Conservation (phyloP, 2,329 filamentous ascomycete species). For the Thyridium curvatum region DNA sequence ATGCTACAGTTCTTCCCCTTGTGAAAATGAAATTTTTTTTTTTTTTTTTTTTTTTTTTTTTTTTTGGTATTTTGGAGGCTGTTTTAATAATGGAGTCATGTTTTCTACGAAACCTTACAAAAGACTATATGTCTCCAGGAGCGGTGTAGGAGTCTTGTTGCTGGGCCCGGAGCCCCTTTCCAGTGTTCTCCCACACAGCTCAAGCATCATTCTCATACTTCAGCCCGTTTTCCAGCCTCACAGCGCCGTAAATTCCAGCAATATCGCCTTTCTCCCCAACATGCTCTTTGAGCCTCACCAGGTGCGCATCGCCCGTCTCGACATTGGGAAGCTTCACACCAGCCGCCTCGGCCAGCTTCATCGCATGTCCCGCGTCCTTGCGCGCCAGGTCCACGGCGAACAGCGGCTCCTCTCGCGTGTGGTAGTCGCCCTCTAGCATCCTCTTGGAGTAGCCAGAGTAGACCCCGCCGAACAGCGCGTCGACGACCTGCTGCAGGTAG, state of each 20-base stretch:
- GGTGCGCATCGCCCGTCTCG: slow-evolving; percentile 61
- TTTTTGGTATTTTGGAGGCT: no score
- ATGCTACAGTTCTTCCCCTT: no score
- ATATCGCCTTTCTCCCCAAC: slow-evolving; percentile 68
- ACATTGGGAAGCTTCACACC: slow-evolving; percentile 60
- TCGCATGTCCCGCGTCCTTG: slow-evolving; percentile 75
- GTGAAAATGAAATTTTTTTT: no score
- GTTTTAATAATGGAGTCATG: no score
- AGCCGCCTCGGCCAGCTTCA: slow-evolving; percentile 54
- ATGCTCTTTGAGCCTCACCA: slow-evolving; percentile 63
- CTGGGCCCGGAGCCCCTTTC: background rate
- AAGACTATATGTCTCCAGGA: no score
- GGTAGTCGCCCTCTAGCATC: slow-evolving; percentile 72
- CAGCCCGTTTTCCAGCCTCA: slow-evolving; percentile 67
- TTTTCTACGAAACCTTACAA: no score
- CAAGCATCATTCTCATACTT: slow-evolving; percentile 59
- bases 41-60: no score
- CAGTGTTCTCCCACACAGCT: slow-evolving; percentile 5
- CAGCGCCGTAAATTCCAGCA: slow-evolving; percentile 75
- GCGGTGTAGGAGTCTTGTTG: no score
- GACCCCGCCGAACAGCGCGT: slow-evolving; percentile 67
- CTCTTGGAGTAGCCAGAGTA: slow-evolving; percentile 69
- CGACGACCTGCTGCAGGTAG: slow-evolving; percentile 65
- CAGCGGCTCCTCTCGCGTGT: slow-evolving; percentile 68
- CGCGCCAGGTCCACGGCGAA: slow-evolving; percentile 77